A percentile compares a stretch with the other conserved stretches of the same genome.
These are phyloP conservation scores for Fusarium tanahbumbuense DNA, from an alignment of 2,329 filamentous ascomycete species.

Conservation along the genomic window DNA sequence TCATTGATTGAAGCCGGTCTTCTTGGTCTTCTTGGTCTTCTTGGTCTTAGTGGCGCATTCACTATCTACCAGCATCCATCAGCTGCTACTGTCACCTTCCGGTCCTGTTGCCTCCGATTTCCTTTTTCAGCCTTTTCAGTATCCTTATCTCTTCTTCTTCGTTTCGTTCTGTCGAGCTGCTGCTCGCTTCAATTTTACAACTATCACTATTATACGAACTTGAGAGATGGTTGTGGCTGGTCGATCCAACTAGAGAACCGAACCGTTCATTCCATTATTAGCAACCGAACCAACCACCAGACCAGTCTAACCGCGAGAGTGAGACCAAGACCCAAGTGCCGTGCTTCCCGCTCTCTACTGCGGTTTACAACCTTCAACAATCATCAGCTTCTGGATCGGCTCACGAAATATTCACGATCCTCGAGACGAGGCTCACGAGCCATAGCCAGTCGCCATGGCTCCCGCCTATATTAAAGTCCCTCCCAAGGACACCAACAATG, in stretches of 20 bases:
- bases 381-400: constrained; percentile 27
- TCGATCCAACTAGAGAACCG: constrained; percentile 32
- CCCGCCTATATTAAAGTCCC: constrained; percentile 63
- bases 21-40: constrained; percentile 44
- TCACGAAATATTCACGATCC: constrained; percentile 50
- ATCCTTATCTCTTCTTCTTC: not conserved
- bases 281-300: constrained; percentile 32
- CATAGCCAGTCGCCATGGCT: constrained; percentile 57
- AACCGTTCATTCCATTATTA: constrained; percentile 35
- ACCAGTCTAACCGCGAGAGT: constrained; percentile 32
- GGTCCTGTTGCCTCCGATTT: constrained; percentile 20
- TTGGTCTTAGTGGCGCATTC: constrained; percentile 31
- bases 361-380: constrained; percentile 19
- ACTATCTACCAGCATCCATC: constrained; percentile 36
- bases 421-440: constrained; percentile 37
- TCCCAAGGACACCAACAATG: constrained; percentile 54
- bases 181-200: constrained; percentile 18
- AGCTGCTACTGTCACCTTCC: constrained; percentile 30
- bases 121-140: constrained; percentile 10
- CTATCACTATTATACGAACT: constrained; percentile 28
- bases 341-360: constrained; percentile 17
- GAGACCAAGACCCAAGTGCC: constrained; percentile 19
- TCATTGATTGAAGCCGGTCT: constrained; percentile 41
- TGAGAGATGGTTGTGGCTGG: constrained; percentile 40
- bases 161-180: constrained; percentile 24